Conservation (phyloP, 1,284 basidiomycete genomes). For the Mycena sp. region DNA sequence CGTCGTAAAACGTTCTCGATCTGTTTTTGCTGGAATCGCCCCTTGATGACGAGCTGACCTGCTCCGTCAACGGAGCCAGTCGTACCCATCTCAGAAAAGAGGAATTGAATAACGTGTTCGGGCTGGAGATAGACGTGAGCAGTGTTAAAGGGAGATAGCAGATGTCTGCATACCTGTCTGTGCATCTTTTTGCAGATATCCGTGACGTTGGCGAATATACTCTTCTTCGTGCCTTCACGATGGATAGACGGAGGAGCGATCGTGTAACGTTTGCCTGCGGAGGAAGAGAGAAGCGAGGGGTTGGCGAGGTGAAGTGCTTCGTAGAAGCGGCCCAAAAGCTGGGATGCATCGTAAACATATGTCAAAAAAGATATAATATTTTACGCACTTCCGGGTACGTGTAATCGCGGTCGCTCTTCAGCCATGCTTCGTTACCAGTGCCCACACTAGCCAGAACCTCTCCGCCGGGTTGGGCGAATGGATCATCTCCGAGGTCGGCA, state of each 20-base stretch:
- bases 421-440: conserved; percentile 85
- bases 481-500: conserved; percentile 85
- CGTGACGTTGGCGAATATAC: conserved; percentile 95
- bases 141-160: neutral
- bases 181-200: conserved; percentile 99
- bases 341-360: conserved; percentile 21
- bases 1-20: conserved; percentile 97
- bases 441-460: conserved; percentile 68
- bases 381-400: conserved; percentile 86
- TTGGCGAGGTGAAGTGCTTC: conserved; percentile 92
- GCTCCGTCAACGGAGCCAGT: conserved; percentile 95
- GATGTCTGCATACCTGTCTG: conserved; percentile 60
- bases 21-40: conserved; percentile 98
- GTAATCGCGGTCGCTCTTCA: conserved; percentile 94
- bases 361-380: neutral
- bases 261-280: conserved; percentile 92
- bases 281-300: conserved; percentile 86
- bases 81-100: conserved; percentile 99
- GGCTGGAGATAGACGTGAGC: conserved; percentile 58
- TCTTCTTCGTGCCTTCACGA: conserved; percentile 96
- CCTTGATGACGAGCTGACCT: conserved; percentile 95
- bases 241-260: conserved; percentile 97
- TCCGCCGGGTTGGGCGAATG: conserved; percentile 67
- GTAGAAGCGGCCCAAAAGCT: conserved; percentile 96
- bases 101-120: conserved; percentile 98